phyloP scores from a whole-genome alignment of 140 eudicot species.

The Erigeron philadelphicus region DNA sequence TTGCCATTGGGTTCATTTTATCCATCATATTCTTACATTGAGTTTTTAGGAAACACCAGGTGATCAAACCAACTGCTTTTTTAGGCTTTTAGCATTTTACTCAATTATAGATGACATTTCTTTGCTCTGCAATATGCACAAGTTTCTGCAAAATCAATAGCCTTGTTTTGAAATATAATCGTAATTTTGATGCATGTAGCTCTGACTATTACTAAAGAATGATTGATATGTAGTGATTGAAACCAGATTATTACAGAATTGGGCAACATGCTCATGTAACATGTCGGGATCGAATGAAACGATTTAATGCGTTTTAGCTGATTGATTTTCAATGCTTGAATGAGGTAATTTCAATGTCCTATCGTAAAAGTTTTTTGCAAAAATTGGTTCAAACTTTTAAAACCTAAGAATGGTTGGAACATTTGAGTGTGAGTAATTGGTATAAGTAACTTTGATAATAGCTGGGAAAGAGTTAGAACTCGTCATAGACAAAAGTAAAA shows the following conservation, averaged over 20 bases:
- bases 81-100: slow-evolving; percentile 11
- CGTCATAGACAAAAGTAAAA: no score
- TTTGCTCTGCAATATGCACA: neutral
- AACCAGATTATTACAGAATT: neutral
- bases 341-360: no score
- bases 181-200: neutral
- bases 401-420: no score
- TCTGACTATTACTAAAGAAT: neutral
- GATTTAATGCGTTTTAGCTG: no score
- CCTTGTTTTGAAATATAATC: neutral
- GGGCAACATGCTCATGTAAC: no score
- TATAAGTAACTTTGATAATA: no score
- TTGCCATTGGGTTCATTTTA: slow-evolving; percentile 24
- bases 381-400: no score
- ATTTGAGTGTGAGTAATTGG: no score
- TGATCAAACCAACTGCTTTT: slow-evolving; percentile 27
- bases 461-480: no score
- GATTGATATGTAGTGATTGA: neutral
- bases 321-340: no score
- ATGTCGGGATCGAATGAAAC: no score
- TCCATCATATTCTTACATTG: slow-evolving; percentile 27
- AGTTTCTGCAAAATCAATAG: neutral
- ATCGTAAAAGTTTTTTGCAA: no score
- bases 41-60: slow-evolving; percentile 21
- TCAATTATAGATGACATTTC: slow-evolving; percentile 17